Base-by-base conservation (phyloP, 1,284 basidiomycete genomes). In the Rhizoctonia solani region DNA sequence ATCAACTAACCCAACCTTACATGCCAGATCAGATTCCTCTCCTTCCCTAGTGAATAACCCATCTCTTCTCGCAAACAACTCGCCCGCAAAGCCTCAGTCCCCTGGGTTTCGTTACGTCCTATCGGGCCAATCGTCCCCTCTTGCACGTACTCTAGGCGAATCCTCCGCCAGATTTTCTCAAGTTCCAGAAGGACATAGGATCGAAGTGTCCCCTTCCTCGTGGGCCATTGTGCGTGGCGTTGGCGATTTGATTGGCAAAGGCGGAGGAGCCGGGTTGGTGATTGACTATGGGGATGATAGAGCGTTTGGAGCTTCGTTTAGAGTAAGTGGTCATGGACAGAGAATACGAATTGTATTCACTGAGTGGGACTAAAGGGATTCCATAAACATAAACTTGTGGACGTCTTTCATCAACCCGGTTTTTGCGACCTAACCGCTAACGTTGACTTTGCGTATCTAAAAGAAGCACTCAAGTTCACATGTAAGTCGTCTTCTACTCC, bases 391-490 rank as follows among this genome's bases (percentile, higher is more conserved):
- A 82, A 89, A 70, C 85, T 95, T 21, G 91, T 93, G 0, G 90
- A 95, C 74, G 83, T 93, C 0, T 95, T 99, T 74, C 81, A 89
- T 66, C 79, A 83, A 9, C 95, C 96, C 0, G 96, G 97, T 11
- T 82, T 90, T 52, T 90, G 91, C 50, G 97, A 99, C 76, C 78
- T 99, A 54, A 99, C 97, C 0, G 89, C 90, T 32, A 98, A 99
- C 74, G 96, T 99, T 58, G 95, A 99, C 77, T 99, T 99, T 77
- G 84, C 87, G 0, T 92, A 92, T 75, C 81, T 99, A 44, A 83
- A 84, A 72, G 92, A 95, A 76, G 88, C 93, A 0, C 79, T 95
- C 69, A 76, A 77, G 0, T 85, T 84, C 65, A 77, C 84, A 2
- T 87, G 90, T 90, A 71, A 29, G 83, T 74, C 0, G 54, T 41